Conservation (phyloP, 805 yeast genomes). For the Ogataea allantospora region DNA sequence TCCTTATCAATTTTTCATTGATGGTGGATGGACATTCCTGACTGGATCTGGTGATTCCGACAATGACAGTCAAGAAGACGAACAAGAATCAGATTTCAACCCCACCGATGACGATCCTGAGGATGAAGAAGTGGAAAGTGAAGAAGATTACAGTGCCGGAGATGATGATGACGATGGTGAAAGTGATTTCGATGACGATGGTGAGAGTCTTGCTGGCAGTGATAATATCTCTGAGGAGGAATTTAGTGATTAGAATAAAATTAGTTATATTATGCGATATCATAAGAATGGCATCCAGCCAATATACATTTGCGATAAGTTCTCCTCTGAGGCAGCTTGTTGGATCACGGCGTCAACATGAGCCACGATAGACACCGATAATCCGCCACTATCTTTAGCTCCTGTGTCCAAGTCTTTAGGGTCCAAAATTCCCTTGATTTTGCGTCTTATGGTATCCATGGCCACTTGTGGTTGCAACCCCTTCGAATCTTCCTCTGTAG, state of each 20-base stretch:
- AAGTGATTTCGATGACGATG: constrained; percentile 27
- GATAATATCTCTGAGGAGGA: constrained; percentile 32
- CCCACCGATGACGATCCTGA: constrained; percentile 60
- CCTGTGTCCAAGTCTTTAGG: constrained; percentile 49
- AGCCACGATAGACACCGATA: constrained; percentile 87
- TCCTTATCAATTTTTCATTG: constrained; percentile 89
- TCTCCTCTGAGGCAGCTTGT: constrained; percentile 70
- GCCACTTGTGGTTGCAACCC: constrained; percentile 61
- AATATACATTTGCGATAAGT: constrained; percentile 80
- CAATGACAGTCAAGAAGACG: constrained; percentile 64
- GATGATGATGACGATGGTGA: constrained; percentile 25
- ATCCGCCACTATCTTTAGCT: constrained; percentile 45
- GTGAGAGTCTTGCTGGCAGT: constrained; percentile 27
- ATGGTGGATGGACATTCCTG: constrained; percentile 96
- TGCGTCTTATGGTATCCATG: constrained; percentile 67
- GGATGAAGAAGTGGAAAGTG: constrained; percentile 45
- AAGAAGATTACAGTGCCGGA: constrained; percentile 29
- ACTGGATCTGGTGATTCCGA: constrained; percentile 85
- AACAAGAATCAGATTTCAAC: constrained; percentile 63
- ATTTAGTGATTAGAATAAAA: constrained; percentile 27
- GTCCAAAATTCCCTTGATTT: constrained; percentile 79
- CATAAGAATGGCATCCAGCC: constrained; percentile 87
- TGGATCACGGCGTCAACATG: constrained; percentile 88
- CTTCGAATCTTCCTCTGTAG: constrained; percentile 22
- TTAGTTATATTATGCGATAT: constrained; percentile 7